Evolutionary conservation across 2,329 filamentous ascomycete species (phyloP).

Genomic region (Cryphonectria carpinicola): DNA sequence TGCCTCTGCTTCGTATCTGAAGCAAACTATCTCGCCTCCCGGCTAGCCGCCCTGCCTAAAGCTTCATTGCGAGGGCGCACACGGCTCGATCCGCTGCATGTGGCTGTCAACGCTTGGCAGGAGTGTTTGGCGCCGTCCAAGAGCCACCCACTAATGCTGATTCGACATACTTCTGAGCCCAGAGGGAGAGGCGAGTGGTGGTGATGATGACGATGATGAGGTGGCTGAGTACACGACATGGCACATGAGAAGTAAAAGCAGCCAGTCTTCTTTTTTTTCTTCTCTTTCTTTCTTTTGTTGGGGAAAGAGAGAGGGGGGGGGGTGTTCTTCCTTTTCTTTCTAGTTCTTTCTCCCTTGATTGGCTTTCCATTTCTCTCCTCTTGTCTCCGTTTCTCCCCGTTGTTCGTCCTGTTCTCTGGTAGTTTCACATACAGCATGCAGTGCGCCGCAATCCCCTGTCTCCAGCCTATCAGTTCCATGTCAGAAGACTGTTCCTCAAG

Average conservation of each 20-base stretch:
- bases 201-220: background rate
- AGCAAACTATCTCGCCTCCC: background rate
- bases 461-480: background rate
- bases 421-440: background rate
- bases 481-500: background rate
- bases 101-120: conserved; percentile 1
- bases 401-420: background rate
- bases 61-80: background rate
- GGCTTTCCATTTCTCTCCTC: background rate
- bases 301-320: too few species aligned
- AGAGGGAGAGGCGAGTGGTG: background rate
- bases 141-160: background rate
- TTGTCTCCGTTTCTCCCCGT: background rate
- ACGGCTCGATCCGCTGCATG: conserved; percentile 3
- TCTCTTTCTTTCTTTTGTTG: too few species aligned
- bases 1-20: background rate
- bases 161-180: background rate
- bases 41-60: background rate
- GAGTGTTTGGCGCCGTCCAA: background rate
- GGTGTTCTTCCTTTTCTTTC: too few species aligned
- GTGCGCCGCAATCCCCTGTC: background rate
- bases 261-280: background rate
- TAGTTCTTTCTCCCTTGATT: background rate
- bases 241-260: background rate
- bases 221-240: background rate